Conservation (phyloP, 75 land plant species). For the Adiantum capillusveneris region DNA sequence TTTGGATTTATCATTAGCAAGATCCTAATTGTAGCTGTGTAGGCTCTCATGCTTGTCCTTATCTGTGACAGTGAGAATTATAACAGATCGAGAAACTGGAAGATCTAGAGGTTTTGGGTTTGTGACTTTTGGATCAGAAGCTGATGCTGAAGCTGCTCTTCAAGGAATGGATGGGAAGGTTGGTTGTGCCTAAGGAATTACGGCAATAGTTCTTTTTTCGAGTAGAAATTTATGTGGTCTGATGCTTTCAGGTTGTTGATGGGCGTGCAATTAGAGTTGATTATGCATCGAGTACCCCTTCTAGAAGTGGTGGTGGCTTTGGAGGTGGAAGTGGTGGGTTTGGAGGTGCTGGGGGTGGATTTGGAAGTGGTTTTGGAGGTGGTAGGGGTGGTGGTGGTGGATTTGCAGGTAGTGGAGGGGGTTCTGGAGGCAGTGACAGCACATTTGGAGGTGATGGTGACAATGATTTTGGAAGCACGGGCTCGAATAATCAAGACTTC, state of each 20-base stretch:
- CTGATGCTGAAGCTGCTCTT: slow-evolving; percentile 15
- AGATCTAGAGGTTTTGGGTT: slow-evolving; percentile 12
- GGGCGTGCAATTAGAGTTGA: slow-evolving; percentile 10
- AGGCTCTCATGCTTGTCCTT: slow-evolving; percentile 20
- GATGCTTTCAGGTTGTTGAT: slow-evolving; percentile 3
- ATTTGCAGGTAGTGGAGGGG: too few species aligned
- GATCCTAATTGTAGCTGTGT: not conserved
- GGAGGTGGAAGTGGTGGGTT: not conserved
- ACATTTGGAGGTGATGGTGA: too few species aligned
- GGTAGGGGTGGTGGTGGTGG: too few species aligned
- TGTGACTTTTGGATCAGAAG: slow-evolving; percentile 4
- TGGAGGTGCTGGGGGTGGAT: not conserved
- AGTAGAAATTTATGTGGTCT: too few species aligned
- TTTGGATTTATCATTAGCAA: not conserved
- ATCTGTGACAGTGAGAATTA: slow-evolving; percentile 10
- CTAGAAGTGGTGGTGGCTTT: not conserved
- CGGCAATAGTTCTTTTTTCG: not conserved
- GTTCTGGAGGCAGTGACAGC: too few species aligned
- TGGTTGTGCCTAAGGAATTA: not conserved
- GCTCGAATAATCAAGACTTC: too few species aligned
- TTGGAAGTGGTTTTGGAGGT: slow-evolving; percentile 2
- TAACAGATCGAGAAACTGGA: slow-evolving; percentile 8
- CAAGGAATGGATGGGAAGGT: slow-evolving; percentile 15
- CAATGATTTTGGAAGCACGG: too few species aligned
- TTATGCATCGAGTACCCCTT: slow-evolving; percentile 5